Conservation (phyloP, 2,329 filamentous ascomycete species). For the Phoma sp. region DNA sequence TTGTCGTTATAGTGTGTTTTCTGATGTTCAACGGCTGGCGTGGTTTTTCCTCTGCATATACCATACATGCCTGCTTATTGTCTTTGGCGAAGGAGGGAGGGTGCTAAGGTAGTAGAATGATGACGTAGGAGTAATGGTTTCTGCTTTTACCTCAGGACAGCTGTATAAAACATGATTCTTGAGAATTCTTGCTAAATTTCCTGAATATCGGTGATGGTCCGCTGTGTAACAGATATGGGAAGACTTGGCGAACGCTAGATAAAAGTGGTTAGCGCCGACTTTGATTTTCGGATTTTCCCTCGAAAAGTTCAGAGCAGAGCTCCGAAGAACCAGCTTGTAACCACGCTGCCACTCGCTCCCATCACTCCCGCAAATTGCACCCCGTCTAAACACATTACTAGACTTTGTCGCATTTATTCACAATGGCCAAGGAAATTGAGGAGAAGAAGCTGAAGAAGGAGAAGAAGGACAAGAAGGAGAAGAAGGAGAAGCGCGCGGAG, state of each 20-base stretch:
- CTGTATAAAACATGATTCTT: constrained; percentile 31
- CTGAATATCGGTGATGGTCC: too few relatives aligned
- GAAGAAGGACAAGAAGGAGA: constrained; percentile 64
- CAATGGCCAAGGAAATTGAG: constrained; percentile 46
- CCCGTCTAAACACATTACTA: neutral
- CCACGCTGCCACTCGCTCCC: constrained; percentile 12
- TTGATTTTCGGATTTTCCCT: constrained; percentile 17
- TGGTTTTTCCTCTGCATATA: constrained; percentile 43
- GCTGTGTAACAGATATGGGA: too few relatives aligned
- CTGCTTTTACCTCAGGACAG: constrained; percentile 25
- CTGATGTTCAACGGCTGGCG: constrained; percentile 23
- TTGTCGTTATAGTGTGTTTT: constrained; percentile 24
- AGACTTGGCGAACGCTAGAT: neutral
- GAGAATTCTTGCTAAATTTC: neutral
- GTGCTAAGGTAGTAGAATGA: constrained; percentile 29
- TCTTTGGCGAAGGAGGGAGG: constrained; percentile 29
- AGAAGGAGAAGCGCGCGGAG: constrained; percentile 71
- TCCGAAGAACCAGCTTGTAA: constrained; percentile 22
- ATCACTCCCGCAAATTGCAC: neutral
- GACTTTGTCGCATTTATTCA: constrained; percentile 12
- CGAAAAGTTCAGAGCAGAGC: constrained; percentile 24
- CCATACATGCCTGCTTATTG: constrained; percentile 42
- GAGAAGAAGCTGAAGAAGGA: constrained; percentile 52
- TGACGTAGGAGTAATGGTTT: constrained; percentile 24
- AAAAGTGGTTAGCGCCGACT: constrained; percentile 11